These are phyloP conservation scores for Martensiomyces pterosporus DNA, from an alignment of 192 early-diverging fungal genomes.

Conservation along the genomic window DNA sequence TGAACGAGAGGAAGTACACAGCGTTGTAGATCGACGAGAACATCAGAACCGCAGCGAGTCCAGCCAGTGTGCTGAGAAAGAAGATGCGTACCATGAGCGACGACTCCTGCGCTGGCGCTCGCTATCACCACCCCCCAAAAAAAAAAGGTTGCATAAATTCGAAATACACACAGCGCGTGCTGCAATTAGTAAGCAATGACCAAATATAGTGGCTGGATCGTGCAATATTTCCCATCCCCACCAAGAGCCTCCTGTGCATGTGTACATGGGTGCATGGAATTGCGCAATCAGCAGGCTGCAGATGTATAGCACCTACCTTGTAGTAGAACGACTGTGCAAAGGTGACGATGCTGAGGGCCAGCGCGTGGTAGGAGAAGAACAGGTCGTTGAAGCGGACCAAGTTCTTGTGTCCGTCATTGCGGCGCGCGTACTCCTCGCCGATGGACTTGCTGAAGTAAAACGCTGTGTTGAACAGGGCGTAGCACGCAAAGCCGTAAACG, in stretches of 20 bases:
- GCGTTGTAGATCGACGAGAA: constrained; percentile 47
- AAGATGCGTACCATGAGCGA: constrained; percentile 9
- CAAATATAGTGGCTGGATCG: too few relatives aligned
- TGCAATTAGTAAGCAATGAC: too few relatives aligned
- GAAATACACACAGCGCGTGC: too few relatives aligned
- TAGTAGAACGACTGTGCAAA: constrained; percentile 64
- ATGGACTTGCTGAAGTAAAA: constrained; percentile 65
- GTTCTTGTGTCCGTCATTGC: constrained; percentile 63
- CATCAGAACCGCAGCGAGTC: constrained; percentile 2
- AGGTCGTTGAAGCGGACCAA: constrained; percentile 81
- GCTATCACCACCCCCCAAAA: too few relatives aligned
- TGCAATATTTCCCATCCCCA: too few relatives aligned
- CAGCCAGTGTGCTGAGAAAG: constrained; percentile 13
- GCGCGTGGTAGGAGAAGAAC: constrained; percentile 83
- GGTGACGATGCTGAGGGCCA: constrained; percentile 57
- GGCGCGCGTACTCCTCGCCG: constrained; percentile 65
- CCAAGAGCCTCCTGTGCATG: too few relatives aligned
- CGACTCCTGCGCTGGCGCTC: constrained; percentile 14
- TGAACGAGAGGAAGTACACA: constrained; percentile 68
- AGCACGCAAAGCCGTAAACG: constrained; percentile 79
- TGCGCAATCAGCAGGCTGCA: too few relatives aligned
- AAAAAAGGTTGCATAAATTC: background rate
- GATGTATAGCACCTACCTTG: too few relatives aligned
- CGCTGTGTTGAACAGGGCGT: constrained; percentile 74
- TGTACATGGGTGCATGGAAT: too few relatives aligned